Evolutionary conservation across 2,329 filamentous ascomycete species (phyloP), one percentile per base, ranked within the genome.

Genomic region (Fusarium pseudoanthophilum): DNA sequence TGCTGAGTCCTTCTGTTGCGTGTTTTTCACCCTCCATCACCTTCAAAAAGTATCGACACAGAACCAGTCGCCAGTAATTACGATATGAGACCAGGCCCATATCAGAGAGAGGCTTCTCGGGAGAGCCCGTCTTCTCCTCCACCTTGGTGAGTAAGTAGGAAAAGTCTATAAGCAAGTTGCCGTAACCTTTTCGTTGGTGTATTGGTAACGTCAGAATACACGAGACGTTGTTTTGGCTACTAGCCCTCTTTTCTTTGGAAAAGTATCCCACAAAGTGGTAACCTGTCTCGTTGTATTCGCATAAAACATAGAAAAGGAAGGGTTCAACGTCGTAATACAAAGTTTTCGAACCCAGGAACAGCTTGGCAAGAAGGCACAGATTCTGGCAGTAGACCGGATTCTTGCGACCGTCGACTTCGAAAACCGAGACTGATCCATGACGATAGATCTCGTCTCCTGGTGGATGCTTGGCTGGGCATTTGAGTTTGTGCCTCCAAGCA

Each of bases 181-280:
- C 96, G 77, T 98, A 99, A 64, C 96, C 96, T 82, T 98, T 97
- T 62, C 97, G 92, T 84, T 98, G 95, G 80, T 98, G 96, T 61
- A 98, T 98, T 1, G 96, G 96, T 43, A 99, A 85, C 8, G 97
- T 97, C 53, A 99, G 85, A 76, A 99, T 99, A 82, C 96, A 99
- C 14, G 95, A 98, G 53, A 99, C 96, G 74, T 99, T 99, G 82
- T 99, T 98, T 77, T 95, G 92, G 69, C 95, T 97, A 82, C 94
- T 95, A 5, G 94, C 92, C 48, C 97, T 89, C 84, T 99, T 99
- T 84, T 99, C 96, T 81, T 99, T 99, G 57, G 96, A 98, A 78
- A 99, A 99, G 80, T 99, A 99, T n/a, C 96, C 96, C 32, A 98
- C 95, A 75, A 99, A 96, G 80, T 98, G 96, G 79, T 96, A 98